Conservation (phyloP, 2,329 filamentous ascomycete genomes). For the Scedosporium minutisporum region DNA sequence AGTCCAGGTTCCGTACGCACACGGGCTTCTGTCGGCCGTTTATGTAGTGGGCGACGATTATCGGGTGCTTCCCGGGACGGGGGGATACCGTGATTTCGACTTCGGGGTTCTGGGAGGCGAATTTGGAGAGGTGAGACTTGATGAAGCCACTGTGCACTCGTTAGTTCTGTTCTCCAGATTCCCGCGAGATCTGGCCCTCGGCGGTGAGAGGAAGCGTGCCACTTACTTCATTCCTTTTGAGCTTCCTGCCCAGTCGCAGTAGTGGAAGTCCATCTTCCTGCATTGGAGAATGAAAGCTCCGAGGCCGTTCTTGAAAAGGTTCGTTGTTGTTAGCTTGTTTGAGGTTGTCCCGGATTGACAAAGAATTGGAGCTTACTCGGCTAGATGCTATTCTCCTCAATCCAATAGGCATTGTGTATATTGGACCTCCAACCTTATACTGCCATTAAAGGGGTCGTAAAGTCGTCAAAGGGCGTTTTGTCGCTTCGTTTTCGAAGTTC, state of each 20-base stretch:
- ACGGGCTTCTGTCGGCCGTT: slow-evolving; percentile 80
- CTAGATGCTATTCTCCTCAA: slow-evolving; percentile 41
- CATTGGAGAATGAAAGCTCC: slow-evolving; percentile 96
- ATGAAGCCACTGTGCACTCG: slow-evolving; percentile 60
- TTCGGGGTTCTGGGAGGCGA: slow-evolving; percentile 73
- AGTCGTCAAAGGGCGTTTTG: background rate
- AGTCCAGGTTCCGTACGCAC: slow-evolving; percentile 79
- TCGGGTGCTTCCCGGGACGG: slow-evolving; percentile 78
- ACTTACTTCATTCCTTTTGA: slow-evolving; percentile 88
- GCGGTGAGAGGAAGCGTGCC: background rate
- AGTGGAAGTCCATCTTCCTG: slow-evolving; percentile 91
- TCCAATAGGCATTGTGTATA: slow-evolving; percentile 39
- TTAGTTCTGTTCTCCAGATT: slow-evolving; percentile 16
- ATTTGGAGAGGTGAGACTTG: slow-evolving; percentile 62
- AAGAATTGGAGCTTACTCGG: slow-evolving; percentile 31
- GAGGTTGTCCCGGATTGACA: background rate
- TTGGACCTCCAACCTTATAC: background rate
- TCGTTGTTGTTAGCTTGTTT: slow-evolving; percentile 9
- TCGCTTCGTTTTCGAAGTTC: background rate
- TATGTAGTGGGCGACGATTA: slow-evolving; percentile 84
- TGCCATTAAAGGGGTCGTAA: background rate
- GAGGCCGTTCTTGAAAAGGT: slow-evolving; percentile 67
- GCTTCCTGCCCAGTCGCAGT: slow-evolving; percentile 92
- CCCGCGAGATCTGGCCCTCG: background rate
- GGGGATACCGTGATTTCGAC: slow-evolving; percentile 90